Conservation (phyloP, 1,139 yeast species). For the Sugiyamaella xylanicola region DNA sequence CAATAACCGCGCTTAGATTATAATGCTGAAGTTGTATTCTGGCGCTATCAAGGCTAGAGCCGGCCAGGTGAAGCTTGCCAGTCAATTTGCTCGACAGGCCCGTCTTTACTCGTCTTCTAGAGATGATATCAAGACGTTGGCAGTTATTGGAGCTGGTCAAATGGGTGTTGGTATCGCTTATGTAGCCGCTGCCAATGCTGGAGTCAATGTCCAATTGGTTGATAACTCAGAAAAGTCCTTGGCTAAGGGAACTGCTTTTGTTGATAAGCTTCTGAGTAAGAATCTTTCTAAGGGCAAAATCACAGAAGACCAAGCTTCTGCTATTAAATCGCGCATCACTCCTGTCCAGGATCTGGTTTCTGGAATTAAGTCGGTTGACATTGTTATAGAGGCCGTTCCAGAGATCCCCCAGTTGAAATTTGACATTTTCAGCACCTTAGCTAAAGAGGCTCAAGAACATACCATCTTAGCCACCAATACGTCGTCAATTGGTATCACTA, state of each 20-base stretch:
- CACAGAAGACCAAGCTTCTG: slow-evolving; percentile 40
- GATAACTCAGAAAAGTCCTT: slow-evolving; percentile 43
- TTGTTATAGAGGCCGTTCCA: slow-evolving; percentile 50
- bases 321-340: slow-evolving; percentile 37
- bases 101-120: slow-evolving; percentile 1
- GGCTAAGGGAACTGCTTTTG: slow-evolving; percentile 40
- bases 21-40: not conserved
- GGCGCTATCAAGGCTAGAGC: not conserved
- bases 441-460: slow-evolving; percentile 36
- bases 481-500: slow-evolving; percentile 48
- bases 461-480: slow-evolving; percentile 49
- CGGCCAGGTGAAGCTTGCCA: not conserved
- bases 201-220: slow-evolving; percentile 43
- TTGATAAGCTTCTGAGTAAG: slow-evolving; percentile 45
- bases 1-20: not conserved
- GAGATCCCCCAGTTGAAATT: slow-evolving; percentile 45
- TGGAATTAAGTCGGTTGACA: slow-evolving; percentile 41
- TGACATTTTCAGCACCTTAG: slow-evolving; percentile 43
- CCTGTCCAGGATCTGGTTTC: slow-evolving; percentile 36
- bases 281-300: slow-evolving; percentile 44
- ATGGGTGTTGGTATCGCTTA: slow-evolving; percentile 49
- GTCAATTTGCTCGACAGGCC: not conserved
- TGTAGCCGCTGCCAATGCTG: slow-evolving; percentile 47
- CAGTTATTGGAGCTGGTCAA: slow-evolving; percentile 48
- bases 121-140: slow-evolving; percentile 26